phyloP scores from a whole-genome alignment of 306 rosid genomes.

The Quercus bicolor region DNA sequence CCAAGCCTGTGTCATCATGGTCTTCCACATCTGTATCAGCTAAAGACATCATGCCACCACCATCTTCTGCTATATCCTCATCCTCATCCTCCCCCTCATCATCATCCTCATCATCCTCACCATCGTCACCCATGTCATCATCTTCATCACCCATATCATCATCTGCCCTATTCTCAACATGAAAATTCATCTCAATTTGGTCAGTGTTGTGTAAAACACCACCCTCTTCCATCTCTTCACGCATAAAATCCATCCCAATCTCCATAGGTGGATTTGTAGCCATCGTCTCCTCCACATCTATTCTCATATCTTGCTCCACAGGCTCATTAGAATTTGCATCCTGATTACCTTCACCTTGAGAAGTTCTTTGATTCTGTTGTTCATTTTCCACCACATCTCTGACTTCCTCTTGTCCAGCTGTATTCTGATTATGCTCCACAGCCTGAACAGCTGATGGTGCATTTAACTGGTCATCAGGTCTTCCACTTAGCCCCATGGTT shows the following conservation, averaged over 20 bases:
- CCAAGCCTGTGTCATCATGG: slow-evolving; percentile 88
- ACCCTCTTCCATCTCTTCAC: slow-evolving; percentile 78
- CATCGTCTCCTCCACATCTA: slow-evolving; percentile 61
- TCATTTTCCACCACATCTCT: slow-evolving; percentile 47
- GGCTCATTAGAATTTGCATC: slow-evolving; percentile 47
- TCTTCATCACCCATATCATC: slow-evolving; percentile 98
- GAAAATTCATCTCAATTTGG: slow-evolving; percentile 86
- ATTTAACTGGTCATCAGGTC: slow-evolving; percentile 57
- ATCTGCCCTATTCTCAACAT: slow-evolving; percentile 81
- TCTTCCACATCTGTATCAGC: slow-evolving; percentile 96
- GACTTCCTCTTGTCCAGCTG: slow-evolving; percentile 50
- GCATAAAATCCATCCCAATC: slow-evolving; percentile 88
- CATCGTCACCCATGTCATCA: slow-evolving; percentile 98
- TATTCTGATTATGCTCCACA: slow-evolving; percentile 51
- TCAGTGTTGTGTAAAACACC: slow-evolving; percentile 64
- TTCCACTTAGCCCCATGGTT: slow-evolving; percentile 51
- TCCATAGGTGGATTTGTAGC: slow-evolving; percentile 65
- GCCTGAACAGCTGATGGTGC: slow-evolving; percentile 50
- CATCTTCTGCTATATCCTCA: slow-evolving; percentile 95
- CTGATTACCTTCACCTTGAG: slow-evolving; percentile 49
- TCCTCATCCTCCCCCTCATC: slow-evolving; percentile 95
- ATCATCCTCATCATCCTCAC: slow-evolving; percentile 94
- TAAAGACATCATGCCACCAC: slow-evolving; percentile 84
- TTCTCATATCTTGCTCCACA: slow-evolving; percentile 68
- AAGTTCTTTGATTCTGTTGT: slow-evolving; percentile 49